Evolutionary conservation across 2,329 filamentous ascomycete species (phyloP).

Genomic region (Fusarium guadeloupense): DNA sequence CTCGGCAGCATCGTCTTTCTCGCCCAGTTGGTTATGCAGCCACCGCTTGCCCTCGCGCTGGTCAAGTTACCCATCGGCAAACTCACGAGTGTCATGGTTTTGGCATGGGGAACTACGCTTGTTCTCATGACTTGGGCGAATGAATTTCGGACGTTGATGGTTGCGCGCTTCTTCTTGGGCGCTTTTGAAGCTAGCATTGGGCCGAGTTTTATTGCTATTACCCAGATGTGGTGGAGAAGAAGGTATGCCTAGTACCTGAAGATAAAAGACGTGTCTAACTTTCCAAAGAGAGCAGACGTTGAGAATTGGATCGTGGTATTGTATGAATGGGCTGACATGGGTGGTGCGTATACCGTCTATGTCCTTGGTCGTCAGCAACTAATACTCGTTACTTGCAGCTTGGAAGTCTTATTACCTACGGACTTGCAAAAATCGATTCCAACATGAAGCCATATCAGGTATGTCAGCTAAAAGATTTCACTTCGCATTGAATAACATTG

Average conservation of each 20-base stretch:
- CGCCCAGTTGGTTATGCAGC: conserved; percentile 68
- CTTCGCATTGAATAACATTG: not conserved
- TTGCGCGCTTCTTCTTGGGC: conserved; percentile 64
- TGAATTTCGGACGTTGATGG: conserved; percentile 60
- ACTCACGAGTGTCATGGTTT: conserved; percentile 65
- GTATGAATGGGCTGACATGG: conserved; percentile 68
- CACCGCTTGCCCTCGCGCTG: conserved; percentile 63
- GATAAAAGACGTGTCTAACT: conserved; percentile 7
- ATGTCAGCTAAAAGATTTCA: rapidly evolving
- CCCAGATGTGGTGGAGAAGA: conserved; percentile 70
- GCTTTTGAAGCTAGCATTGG: conserved; percentile 61
- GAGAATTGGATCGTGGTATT: conserved; percentile 67
- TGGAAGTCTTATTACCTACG: conserved; percentile 66
- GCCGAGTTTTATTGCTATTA: conserved; percentile 65
- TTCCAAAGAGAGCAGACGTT: conserved; percentile 61
- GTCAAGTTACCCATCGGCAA: conserved; percentile 70
- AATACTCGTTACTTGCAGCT: conserved; percentile 44
- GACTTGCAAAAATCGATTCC: conserved; percentile 65
- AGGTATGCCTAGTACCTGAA: conserved; percentile 39
- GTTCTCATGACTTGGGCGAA: conserved; percentile 62
- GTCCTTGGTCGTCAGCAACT: not conserved
- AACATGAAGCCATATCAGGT: conserved; percentile 59
- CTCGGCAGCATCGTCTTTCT: conserved; percentile 69
- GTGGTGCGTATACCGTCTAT: conserved; percentile 49
- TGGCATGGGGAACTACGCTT: conserved; percentile 64